These are phyloP conservation scores for Diaporthe longicolla DNA, from an alignment of 2,329 filamentous ascomycete genomes.

Conservation along the genomic window DNA sequence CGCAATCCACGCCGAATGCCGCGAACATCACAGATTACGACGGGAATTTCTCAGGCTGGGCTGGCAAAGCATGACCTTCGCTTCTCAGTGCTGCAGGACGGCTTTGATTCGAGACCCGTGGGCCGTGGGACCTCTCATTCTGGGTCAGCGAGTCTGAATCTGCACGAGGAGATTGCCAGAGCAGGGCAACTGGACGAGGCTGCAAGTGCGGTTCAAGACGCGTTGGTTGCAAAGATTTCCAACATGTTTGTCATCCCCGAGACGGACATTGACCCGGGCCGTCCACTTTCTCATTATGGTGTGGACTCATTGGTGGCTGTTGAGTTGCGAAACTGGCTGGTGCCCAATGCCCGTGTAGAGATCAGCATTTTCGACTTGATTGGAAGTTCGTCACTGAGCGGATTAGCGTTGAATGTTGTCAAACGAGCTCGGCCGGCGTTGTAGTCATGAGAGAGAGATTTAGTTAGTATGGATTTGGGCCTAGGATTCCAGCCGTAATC, in stretches of 20 bases:
- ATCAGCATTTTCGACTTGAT: slow-evolving; percentile 15
- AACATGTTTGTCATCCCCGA: neutral
- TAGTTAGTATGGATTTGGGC: no score
- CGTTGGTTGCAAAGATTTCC: neutral
- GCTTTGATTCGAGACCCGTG: neutral
- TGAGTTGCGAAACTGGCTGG: slow-evolving; percentile 39
- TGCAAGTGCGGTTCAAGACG: neutral
- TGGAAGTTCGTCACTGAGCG: neutral
- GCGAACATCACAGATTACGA: neutral
- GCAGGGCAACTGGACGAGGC: neutral
- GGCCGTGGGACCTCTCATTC: neutral
- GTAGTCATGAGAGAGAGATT: neutral
- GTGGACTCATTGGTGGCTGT: slow-evolving; percentile 39
- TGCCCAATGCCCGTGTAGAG: neutral
- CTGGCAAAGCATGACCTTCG: neutral
- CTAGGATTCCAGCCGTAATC: no score
- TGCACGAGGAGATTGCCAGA: neutral
- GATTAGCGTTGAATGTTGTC: neutral
- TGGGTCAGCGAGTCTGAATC: neutral
- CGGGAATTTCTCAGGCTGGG: fast-evolving
- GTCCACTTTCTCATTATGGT: slow-evolving; percentile 17
- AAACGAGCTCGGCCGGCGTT: neutral
- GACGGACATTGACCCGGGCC: slow-evolving; percentile 12
- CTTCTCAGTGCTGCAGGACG: neutral
- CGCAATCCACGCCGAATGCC: neutral